Conservation (phyloP, 202 grass and related monocot species). For the Dendrocalamus latiflorus region DNA sequence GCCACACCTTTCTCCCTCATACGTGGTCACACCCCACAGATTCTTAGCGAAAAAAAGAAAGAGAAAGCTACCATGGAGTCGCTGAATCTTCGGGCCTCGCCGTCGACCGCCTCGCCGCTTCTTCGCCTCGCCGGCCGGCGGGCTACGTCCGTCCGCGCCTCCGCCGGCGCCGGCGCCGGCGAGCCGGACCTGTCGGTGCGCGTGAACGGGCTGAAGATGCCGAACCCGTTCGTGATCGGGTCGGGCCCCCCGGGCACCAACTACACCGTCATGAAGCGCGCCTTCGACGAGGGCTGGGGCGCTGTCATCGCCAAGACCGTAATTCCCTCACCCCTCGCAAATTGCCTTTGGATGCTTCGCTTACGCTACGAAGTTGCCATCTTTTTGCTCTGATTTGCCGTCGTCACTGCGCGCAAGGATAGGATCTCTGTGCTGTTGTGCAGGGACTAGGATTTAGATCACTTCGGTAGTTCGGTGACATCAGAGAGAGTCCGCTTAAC, state of each 20-base stretch:
- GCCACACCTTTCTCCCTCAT: slow-evolving; percentile 25
- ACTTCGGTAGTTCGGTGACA: neutral
- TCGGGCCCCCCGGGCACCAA: slow-evolving; percentile 95
- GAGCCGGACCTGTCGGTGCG: slow-evolving; percentile 80
- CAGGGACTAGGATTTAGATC: neutral
- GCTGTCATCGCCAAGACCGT: slow-evolving; percentile 97
- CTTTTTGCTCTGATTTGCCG: neutral
- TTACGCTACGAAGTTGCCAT: neutral
- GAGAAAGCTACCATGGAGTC: slow-evolving; percentile 55
- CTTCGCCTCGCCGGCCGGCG: slow-evolving; percentile 14
- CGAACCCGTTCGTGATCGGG: slow-evolving; percentile 97
- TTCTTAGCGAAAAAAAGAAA: slow-evolving; percentile 29
- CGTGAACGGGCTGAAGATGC: slow-evolving; percentile 95
- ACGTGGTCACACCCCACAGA: slow-evolving; percentile 27
- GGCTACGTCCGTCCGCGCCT: slow-evolving; percentile 18
- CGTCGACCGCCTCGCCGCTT: slow-evolving; percentile 38
- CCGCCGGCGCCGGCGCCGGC: neutral
- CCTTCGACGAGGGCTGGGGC: slow-evolving; percentile 98
- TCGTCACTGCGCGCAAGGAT: neutral
- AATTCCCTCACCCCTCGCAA: neutral
- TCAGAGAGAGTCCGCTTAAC: neutral
- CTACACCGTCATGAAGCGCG: slow-evolving; percentile 98
- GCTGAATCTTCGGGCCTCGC: slow-evolving; percentile 52
- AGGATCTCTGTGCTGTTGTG: neutral
- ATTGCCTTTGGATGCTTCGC: neutral